Conservation (phyloP, 768 basidiomycete species). For the Calocera viscosa region DNA sequence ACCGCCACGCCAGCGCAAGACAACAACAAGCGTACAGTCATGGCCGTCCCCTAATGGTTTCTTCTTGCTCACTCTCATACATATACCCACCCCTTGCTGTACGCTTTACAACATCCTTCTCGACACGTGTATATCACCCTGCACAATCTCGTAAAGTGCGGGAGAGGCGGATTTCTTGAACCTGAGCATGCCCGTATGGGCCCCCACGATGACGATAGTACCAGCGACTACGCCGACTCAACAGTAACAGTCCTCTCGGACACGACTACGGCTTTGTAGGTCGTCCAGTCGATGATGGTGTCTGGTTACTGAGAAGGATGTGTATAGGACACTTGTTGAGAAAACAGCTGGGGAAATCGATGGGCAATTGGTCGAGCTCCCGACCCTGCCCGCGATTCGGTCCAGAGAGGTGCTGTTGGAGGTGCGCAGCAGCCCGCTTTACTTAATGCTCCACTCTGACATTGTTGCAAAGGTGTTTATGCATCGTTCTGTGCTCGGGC, state of each 20-base stretch:
- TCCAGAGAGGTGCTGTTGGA: neutral
- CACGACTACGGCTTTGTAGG: neutral
- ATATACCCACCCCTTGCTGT: constrained; percentile 4
- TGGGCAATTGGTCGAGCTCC: neutral
- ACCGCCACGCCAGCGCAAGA: neutral
- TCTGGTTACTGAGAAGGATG: neutral
- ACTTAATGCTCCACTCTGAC: neutral
- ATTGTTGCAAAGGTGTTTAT: neutral
- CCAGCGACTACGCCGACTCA: neutral
- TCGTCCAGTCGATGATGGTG: neutral
- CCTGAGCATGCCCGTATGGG: neutral
- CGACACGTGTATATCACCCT: neutral
- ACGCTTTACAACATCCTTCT: neutral
- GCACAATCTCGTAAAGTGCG: neutral
- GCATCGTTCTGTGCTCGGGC: neutral
- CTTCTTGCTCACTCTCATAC: constrained; percentile 5
- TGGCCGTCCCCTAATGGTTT: neutral
- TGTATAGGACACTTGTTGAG: neutral
- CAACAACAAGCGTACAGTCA: neutral
- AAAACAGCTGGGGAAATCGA: neutral
- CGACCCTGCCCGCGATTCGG: neutral
- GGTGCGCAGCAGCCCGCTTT: neutral
- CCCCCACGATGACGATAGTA: neutral
- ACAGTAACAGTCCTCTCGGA: neutral
- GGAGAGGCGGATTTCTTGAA: neutral